Evolutionary conservation across 148 eudicot genomes (phyloP), one percentile per base, ranked within the genome.

Genomic region (Rhododendron vialii): DNA sequence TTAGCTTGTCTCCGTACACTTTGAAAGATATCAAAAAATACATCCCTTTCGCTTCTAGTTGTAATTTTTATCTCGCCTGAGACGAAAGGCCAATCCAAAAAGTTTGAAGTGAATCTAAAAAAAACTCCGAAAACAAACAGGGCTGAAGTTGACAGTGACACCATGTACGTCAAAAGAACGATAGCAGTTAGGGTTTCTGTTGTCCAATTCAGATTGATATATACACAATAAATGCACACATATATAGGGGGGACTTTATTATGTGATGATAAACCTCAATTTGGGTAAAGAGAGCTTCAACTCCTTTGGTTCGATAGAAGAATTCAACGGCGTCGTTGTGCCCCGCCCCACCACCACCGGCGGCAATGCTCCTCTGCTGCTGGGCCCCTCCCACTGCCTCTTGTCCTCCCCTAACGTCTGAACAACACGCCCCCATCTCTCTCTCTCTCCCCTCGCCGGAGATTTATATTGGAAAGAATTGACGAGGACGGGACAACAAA

Each of bases 281-380:
- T 22, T 63, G 88, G 1, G 83, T 83, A n/a, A 24, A 78, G 10
- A 87, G 83, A 12, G 78, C 50, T 35, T 50, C 22, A n/a, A 83
- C 26, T 33, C 88, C 88, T 38, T 83, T 87, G 3, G 79, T 48
- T 4, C 43, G 79, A 20, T 61, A 50, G 55, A 83, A 83, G 14
- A 65, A 61, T 10, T 87, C 86, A 0, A 83, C 86, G 7, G 88
- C 88, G 3, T 87, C 88, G 67, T 87, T 87, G 45, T n/a, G 79
- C 0, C 55, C 86, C 9, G 28, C 59, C 15, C 33, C 67, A 3
- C 81, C 43, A 45, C 65, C 82, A 26, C 8, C 30, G n/a, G 48
- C 33, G 61, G 4, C 22, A 28, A 2, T 51, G 15, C 55, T 51
- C 17, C 55, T 51, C 55, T 12, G 15, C 10, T n/a, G 15, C n/a